These are phyloP conservation scores for Yamadazyma diospyri DNA, from an alignment of 1,139 yeast species.

Conservation along the genomic window DNA sequence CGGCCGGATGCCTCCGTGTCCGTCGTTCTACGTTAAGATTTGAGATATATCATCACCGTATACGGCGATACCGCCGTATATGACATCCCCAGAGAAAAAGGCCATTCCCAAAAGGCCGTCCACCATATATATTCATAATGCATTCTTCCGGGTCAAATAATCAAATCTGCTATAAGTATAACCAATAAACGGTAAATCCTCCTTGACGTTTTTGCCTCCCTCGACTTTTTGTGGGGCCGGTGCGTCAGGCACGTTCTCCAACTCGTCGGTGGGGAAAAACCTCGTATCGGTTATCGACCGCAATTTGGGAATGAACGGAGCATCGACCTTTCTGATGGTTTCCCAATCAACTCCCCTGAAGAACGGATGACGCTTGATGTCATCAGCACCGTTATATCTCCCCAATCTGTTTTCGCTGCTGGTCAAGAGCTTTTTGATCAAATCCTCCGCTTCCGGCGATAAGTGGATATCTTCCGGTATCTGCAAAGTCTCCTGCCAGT, in stretches of 20 bases:
- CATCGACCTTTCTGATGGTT: constrained; percentile 85
- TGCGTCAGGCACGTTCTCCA: constrained; percentile 91
- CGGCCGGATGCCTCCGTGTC: too few relatives aligned
- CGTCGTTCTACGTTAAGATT: too few relatives aligned
- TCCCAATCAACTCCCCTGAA: constrained; percentile 98
- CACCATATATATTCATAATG: constrained; percentile 37
- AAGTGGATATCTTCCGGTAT: constrained; percentile 96
- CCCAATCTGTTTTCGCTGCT: constrained; percentile 86
- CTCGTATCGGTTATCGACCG: constrained; percentile 88
- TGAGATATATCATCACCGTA: too few relatives aligned
- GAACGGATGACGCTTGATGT: constrained; percentile 88
- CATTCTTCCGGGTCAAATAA: constrained; percentile 84
- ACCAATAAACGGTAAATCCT: constrained; percentile 93
- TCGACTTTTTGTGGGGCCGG: constrained; percentile 76
- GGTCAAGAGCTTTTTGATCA: constrained; percentile 78
- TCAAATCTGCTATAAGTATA: constrained; percentile 94
- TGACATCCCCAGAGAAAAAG: too few relatives aligned
- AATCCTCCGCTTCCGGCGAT: constrained; percentile 90
- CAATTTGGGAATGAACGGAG: constrained; percentile 74
- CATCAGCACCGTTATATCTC: constrained; percentile 89
- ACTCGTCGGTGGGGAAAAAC: constrained; percentile 96
- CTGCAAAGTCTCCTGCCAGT: constrained; percentile 90
- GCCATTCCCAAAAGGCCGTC: too few relatives aligned
- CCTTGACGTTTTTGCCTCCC: constrained; percentile 54
- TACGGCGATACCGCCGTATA: too few relatives aligned